Evolutionary conservation across 129 eudicot species (phyloP).

Genomic region (Lonicera japonica): DNA sequence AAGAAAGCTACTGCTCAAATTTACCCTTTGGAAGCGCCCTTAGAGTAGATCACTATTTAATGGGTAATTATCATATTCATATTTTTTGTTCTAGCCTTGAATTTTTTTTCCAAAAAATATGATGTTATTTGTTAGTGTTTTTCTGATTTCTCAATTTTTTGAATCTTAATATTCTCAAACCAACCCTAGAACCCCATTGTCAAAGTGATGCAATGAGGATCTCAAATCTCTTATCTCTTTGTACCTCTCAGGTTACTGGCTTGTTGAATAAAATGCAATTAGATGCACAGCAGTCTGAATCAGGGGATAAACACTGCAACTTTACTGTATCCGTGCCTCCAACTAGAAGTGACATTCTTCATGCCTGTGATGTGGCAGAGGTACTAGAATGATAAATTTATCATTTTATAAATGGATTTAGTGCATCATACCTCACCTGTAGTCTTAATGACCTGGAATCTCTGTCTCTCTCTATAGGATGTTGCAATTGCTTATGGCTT

Average conservation of each 20-base stretch:
- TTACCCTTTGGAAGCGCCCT: too few relatives aligned
- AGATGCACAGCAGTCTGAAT: conserved; percentile 39
- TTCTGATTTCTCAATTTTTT: neutral
- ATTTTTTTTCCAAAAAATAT: neutral
- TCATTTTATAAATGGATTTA: neutral
- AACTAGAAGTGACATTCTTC: conserved; percentile 97
- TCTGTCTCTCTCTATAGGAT: conserved; percentile 35
- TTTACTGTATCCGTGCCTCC: conserved; percentile 81
- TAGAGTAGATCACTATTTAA: too few relatives aligned
- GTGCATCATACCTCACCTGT: neutral
- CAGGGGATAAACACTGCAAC: conserved; percentile 25
- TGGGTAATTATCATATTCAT: too few relatives aligned
- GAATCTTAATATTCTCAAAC: neutral
- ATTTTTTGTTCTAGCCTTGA: neutral
- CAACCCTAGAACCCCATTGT: neutral
- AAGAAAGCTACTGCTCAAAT: too few relatives aligned
- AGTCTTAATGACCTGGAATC: neutral
- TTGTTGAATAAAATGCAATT: conserved; percentile 64
- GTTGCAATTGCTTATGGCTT: conserved; percentile 98
- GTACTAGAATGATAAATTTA: conserved; percentile 18
- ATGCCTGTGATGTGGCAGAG: conserved; percentile 98
- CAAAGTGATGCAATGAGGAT: neutral
- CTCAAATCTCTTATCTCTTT: neutral
- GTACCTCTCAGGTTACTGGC: conserved; percentile 45
- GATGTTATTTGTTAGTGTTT: neutral